Evolutionary conservation across 2,329 filamentous ascomycete species (phyloP), one percentile per base, ranked within the genome.

Genomic region (Cryphonectria radicalis): DNA sequence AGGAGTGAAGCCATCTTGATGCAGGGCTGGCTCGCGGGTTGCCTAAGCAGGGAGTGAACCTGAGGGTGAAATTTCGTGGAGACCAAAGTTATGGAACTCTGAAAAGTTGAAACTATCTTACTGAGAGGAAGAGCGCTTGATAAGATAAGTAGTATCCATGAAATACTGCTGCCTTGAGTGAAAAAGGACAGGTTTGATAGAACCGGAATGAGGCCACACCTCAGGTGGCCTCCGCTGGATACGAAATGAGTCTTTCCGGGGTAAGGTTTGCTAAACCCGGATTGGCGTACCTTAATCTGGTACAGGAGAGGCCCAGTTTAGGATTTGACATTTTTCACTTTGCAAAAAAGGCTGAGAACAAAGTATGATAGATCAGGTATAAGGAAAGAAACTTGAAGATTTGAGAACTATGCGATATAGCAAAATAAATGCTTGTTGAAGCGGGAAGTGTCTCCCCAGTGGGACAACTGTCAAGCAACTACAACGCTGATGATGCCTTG

Each of bases 101-200:
- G 32, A 17, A 22, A 13, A n/a, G 19, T 22, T 40, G 50, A 62
- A 64, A 11, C 19, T 57, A 40, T 28, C 28, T 50, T 50, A n/a
- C 10, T 35, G 46, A 14, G 43, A 13, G 11, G 40, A 13, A 35
- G 19, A 13, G 6, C 10, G 40, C 35, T 17, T 37, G 59, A 62
- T 11, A 35, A 19, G 32, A 43, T 64, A 35, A 43, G 42, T 7
- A 2, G 43, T 7, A 19, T n/a, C 13, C 3, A 28, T 53, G 35
- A 63, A 70, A 63, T 66, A 35, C 50, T 64, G 71, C 43, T 70
- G 71, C 71, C 71, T 72, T 32, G 53, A 5, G 64, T 8, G 28
- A 28, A 40, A 70, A 68, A 46, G 60, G 68, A 69, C 66, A 69
- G 65, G 63, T 42, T 67, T 22, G 50, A 59, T 13, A 28, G 22